A percentile compares a stretch with the other conserved stretches of the same genome.
phyloP scores from a whole-genome alignment of 179 eudicot genomes.

The Beta lomatogona region DNA sequence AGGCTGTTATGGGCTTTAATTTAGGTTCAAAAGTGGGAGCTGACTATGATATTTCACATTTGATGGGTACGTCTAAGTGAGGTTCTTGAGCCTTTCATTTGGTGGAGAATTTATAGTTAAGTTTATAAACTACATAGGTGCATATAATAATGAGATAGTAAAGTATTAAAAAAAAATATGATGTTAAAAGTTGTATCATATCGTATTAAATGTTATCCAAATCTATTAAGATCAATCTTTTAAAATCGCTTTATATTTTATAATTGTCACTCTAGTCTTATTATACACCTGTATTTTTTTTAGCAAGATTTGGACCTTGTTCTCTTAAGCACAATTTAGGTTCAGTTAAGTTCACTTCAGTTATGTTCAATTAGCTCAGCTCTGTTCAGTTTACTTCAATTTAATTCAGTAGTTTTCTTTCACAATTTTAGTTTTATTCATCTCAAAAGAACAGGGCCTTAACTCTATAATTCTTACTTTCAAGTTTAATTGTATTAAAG shows the following conservation, averaged over 20 bases:
- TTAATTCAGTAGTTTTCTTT: no score
- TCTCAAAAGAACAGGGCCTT: no score
- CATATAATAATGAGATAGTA: neutral
- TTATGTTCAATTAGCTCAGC: no score
- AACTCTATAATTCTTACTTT: no score
- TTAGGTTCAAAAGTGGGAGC: neutral
- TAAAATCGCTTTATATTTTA: neutral
- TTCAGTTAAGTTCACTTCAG: neutral
- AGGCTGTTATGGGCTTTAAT: neutral
- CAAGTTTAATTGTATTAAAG: no score
- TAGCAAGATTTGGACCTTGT: neutral
- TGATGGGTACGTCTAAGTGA: neutral
- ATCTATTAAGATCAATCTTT: neutral
- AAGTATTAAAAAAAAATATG: neutral
- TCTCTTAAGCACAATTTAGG: neutral
- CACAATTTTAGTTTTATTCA: no score
- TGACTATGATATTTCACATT: neutral
- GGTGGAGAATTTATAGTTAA: neutral
- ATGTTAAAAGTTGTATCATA: neutral
- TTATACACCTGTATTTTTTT: neutral
- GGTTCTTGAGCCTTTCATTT: constrained; percentile 2
- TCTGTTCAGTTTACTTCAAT: no score
- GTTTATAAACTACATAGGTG: neutral
- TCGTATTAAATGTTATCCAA: neutral
- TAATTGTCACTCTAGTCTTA: neutral